Percentiles rank a stretch among this genome's conserved stretches.
Evolutionary conservation across 805 yeast genomes (phyloP).

Genomic region (Spathaspora boniae): DNA sequence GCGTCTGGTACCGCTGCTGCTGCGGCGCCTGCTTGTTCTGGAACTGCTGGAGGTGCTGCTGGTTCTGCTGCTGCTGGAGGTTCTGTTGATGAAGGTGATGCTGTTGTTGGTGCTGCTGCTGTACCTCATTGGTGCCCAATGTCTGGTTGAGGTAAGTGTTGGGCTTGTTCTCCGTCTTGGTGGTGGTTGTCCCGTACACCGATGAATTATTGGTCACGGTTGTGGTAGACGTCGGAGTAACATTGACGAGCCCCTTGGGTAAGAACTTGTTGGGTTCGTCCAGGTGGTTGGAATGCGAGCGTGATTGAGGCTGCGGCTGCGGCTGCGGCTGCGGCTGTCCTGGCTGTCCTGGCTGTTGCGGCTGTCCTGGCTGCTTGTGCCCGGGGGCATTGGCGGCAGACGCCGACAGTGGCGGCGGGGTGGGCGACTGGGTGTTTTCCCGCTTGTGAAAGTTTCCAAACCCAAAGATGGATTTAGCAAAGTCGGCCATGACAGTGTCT

Average conservation of each 20-base stretch:
- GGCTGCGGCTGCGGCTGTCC: background rate
- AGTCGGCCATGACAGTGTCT: conserved; percentile 39
- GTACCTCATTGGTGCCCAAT: conserved; percentile 12
- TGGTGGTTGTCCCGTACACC: conserved; percentile 60
- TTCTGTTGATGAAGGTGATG: conserved; percentile 1
- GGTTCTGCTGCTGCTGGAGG: conserved; percentile 11
- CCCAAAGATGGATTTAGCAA: conserved; percentile 44
- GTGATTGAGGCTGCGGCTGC: conserved; percentile 7
- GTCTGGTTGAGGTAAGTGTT: conserved; percentile 24
- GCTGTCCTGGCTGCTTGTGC: conserved; percentile 7
- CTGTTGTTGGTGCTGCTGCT: conserved; percentile 1
- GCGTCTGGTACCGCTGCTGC: conserved; percentile 11
- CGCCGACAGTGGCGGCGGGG: conserved; percentile 6
- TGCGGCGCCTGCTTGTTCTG: conserved; percentile 5
- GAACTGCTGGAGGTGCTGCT: conserved; percentile 6
- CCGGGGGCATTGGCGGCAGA: conserved; percentile 1
- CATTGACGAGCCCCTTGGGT: conserved; percentile 35
- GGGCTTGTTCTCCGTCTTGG: conserved; percentile 15
- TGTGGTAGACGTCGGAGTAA: conserved; percentile 66
- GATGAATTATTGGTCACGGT: conserved; percentile 60
- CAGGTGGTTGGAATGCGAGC: conserved; percentile 5
- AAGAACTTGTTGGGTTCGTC: conserved; percentile 19
- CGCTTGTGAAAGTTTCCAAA: conserved; percentile 33
- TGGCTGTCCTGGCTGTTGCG: conserved; percentile 5
- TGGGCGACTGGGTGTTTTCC: conserved; percentile 13